Evolutionary conservation across 257 asterid species (phyloP).

Genomic region (Lantana camara): DNA sequence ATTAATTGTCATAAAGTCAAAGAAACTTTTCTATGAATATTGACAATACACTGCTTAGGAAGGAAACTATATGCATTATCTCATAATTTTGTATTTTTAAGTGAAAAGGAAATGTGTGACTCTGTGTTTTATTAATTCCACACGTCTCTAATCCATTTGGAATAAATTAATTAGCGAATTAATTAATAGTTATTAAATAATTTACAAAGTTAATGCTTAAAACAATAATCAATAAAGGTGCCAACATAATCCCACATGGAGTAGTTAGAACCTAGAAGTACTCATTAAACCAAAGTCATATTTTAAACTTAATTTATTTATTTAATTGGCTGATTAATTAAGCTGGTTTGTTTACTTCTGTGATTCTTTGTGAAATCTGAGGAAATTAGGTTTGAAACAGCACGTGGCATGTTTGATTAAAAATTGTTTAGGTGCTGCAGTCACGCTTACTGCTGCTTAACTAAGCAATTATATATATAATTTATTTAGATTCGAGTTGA

Average conservation of each 20-base stretch:
- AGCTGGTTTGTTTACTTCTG: not conserved
- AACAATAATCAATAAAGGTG: not conserved
- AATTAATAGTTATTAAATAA: no score
- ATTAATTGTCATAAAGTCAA: constrained; percentile 26
- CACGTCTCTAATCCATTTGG: not conserved
- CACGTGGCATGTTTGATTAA: no score
- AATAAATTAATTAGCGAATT: no score
- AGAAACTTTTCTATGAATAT: constrained; percentile 8
- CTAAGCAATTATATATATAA: no score
- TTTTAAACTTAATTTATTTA: no score
- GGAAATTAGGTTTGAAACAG: no score
- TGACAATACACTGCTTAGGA: constrained; percentile 20
- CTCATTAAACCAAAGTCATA: no score
- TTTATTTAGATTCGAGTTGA: no score
- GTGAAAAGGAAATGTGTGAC: not conserved
- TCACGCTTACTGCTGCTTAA: no score
- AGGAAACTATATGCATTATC: not conserved
- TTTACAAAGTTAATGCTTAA: not conserved
- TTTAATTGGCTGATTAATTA: not conserved
- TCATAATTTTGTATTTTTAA: not conserved
- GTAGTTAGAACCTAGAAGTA: no score
- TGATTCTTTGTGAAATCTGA: not conserved
- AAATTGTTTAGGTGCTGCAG: no score
- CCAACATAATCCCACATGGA: not conserved
- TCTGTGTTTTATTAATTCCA: constrained; percentile 17